Evolutionary conservation across 495 filamentous ascomycete species (phyloP), one percentile per base, ranked within the genome.

Genomic region (Penicillium taxi): DNA sequence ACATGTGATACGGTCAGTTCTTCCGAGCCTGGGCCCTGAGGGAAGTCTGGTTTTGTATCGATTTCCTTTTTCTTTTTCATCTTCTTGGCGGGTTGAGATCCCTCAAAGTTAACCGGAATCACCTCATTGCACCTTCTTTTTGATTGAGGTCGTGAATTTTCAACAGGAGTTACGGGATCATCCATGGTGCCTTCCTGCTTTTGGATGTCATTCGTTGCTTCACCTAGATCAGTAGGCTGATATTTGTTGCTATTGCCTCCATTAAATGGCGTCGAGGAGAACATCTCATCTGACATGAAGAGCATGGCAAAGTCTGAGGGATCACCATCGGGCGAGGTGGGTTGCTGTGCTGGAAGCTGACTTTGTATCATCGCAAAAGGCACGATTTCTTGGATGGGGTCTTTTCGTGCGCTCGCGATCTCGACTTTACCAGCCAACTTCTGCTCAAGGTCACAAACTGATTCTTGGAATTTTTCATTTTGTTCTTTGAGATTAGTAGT

Each of bases 221-320:
- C 9, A 22, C 37, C 20, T 22, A 7, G 37, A 5, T n/a, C 1
- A 22, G 15, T 14, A 9, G 20, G 20, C 18, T 21, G 15, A 14
- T 35, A 15, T 20, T 14, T 12, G 18, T 21, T 19, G 32, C 15
- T 38, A 6, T 18, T 42, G 6, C 2, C 20, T 4, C 25, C 21
- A 21, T 36, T 16, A 25, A 21, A 16, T 13, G 44, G 36, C 4
- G 32, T 28, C 3, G 46, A 37, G 8, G 28, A 28, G 14, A 30
- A 21, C 19, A 34, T 7, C 11, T 47, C 40, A 27, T 51, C 47
- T 9, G 56, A 55, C 32, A 55, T 51, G 9, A 53, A 45, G 11
- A 66, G 40, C 52, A 63, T 58, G 7, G 52, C 49, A 32, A 67
- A 44, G 23, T 63, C 58, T 30, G 39, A 44, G 2, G 45, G 22